Conservation (phyloP, 768 basidiomycete species). For the Serendipita sp. region DNA sequence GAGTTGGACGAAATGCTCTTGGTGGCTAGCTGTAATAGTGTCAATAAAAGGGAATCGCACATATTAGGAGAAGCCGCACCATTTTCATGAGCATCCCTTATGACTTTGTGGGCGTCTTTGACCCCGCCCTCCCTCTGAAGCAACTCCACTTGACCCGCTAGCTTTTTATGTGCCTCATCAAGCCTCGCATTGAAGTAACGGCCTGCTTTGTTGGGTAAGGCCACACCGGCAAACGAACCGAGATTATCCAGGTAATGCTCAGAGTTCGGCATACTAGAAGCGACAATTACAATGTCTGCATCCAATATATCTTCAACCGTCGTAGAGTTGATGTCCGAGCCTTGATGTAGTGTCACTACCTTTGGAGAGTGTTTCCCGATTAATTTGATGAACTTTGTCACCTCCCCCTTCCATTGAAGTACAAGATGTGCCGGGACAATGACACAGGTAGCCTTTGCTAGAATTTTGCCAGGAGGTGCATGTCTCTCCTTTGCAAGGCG, state of each 20-base stretch:
- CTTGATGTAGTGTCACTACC: slow-evolving; percentile 50
- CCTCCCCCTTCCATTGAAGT: slow-evolving; percentile 80
- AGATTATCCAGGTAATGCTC: slow-evolving; percentile 61
- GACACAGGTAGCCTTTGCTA: slow-evolving; percentile 65
- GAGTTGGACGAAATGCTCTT: slow-evolving; percentile 28
- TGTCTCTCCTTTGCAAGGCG: slow-evolving; percentile 41
- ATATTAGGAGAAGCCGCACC: slow-evolving; percentile 24
- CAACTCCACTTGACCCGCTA: slow-evolving; percentile 51
- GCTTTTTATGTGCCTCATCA: slow-evolving; percentile 38
- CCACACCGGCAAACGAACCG: slow-evolving; percentile 48
- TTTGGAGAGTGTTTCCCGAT: slow-evolving; percentile 15
- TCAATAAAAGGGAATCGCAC: slow-evolving; percentile 11
- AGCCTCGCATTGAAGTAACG: slow-evolving; percentile 82
- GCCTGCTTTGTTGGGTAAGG: slow-evolving; percentile 50
- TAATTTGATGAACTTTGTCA: slow-evolving; percentile 54
- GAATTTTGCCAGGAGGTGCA: slow-evolving; percentile 39
- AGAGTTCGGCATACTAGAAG: slow-evolving; percentile 75
- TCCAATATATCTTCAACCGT: slow-evolving; percentile 60
- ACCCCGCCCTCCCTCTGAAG: slow-evolving; percentile 47
- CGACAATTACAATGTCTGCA: slow-evolving; percentile 76
- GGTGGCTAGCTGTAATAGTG: slow-evolving; percentile 20
- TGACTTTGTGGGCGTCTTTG: slow-evolving; percentile 41
- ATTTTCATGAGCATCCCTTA: slow-evolving; percentile 42
- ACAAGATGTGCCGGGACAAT: slow-evolving; percentile 84
- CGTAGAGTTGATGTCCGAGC: slow-evolving; percentile 50